Evolutionary conservation across 345 rosid genomes (phyloP).

Genomic region (Anacardium occidentale): DNA sequence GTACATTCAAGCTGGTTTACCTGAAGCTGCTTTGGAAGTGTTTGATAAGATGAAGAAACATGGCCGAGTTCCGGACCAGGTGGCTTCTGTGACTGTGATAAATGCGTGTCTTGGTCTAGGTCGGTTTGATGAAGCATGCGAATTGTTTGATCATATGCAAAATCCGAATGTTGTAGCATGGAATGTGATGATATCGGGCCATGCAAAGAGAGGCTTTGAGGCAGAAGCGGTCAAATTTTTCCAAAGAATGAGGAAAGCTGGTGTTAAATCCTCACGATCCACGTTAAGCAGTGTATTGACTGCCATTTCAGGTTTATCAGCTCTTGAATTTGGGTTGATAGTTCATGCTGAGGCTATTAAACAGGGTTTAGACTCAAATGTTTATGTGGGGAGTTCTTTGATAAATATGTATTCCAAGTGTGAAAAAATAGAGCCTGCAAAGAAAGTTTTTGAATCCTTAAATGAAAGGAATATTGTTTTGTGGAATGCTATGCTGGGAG

Average conservation of each 20-base stretch:
- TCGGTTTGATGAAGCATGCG: conserved; percentile 64
- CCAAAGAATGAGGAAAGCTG: conserved; percentile 59
- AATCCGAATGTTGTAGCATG: conserved; percentile 79
- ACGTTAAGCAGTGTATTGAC: conserved; percentile 85
- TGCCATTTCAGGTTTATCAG: conserved; percentile 57
- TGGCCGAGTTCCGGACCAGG: conserved; percentile 66
- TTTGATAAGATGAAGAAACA: conserved; percentile 53
- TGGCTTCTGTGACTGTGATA: conserved; percentile 64
- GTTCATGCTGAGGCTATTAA: conserved; percentile 91
- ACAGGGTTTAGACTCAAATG: conserved; percentile 70
- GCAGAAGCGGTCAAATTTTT: conserved; percentile 53
- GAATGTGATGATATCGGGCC: conserved; percentile 95
- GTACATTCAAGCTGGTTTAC: conserved; percentile 61
- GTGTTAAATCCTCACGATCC: conserved; percentile 71
- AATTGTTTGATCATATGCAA: conserved; percentile 56
- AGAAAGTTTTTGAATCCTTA: conserved; percentile 56
- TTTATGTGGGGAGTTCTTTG: conserved; percentile 88
- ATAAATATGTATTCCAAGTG: conserved; percentile 83
- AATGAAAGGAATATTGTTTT: conserved; percentile 73
- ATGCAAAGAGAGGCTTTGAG: conserved; percentile 68
- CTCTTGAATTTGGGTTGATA: conserved; percentile 58
- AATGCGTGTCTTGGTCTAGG: conserved; percentile 59
- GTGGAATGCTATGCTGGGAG: conserved; percentile 90
- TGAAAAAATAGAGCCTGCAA: conserved; percentile 61
- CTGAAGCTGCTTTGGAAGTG: conserved; percentile 60